Conservation (phyloP, 306 rosid genomes). For the Castanopsis chinensis region DNA sequence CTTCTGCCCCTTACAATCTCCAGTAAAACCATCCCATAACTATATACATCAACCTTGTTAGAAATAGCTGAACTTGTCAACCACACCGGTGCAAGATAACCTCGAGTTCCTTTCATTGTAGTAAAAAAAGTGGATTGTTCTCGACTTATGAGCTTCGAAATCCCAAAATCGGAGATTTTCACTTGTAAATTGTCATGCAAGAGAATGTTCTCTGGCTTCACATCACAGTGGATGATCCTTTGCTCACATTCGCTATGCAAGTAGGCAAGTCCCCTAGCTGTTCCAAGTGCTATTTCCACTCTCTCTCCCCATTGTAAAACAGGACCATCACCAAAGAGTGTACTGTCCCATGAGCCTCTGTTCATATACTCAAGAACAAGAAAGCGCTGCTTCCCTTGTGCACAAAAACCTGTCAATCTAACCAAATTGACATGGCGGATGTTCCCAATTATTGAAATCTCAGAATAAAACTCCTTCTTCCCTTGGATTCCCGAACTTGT, state of each 20-base stretch:
- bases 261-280: constrained; percentile 92
- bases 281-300: constrained; percentile 69
- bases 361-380: constrained; percentile 30
- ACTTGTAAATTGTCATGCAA: constrained; percentile 66
- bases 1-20: no score
- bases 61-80: no score
- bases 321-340: constrained; percentile 71
- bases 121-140: constrained; percentile 65
- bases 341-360: constrained; percentile 73
- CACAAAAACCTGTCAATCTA: no score
- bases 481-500: no score
- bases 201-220: constrained; percentile 27
- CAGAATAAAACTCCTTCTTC: no score
- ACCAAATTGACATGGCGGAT: no score
- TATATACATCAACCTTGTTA: no score
- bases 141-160: constrained; percentile 68
- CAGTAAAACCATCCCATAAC: no score
- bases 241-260: constrained; percentile 74
- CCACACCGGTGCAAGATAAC: no score
- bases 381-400: no score
- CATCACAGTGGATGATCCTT: constrained; percentile 82
- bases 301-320: constrained; percentile 90
- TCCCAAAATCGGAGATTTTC: constrained; percentile 86
- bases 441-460: no score
- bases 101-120: no score